Base-by-base conservation (phyloP, 176 grass and related monocot genomes). In the Stipa capillata region DNA sequence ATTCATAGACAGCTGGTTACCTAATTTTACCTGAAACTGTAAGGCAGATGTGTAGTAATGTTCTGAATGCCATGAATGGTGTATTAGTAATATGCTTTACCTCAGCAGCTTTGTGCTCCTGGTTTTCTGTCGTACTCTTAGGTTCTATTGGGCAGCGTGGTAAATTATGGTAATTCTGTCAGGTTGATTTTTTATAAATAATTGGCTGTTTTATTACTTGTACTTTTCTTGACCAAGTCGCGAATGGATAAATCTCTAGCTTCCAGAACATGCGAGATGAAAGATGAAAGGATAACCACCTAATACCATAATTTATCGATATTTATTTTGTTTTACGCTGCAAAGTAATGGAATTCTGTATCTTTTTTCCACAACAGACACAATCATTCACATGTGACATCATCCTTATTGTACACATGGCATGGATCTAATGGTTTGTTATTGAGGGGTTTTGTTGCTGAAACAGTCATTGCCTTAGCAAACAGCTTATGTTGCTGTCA, bases 401-500 rank as follows among this genome's bases (percentile, higher is more conserved):
- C 20, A 45, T 69, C 45, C 72, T 77, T 77, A 53, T 69, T 87
- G 47, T 52, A n/a, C 27, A 35, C 43, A 65, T 78, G 56, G 28
- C 39, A 82, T 39, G 34, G 13, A 82, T 61, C 20, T 77, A 79
- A 37, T 79, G 13, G 13, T 7, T 23, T 87, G 66, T 33, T 27
- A 82, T 77, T 53, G 68, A 53, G 83, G 79, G 49, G 2, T 51
- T 80, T 79, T 80, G 6, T n/a, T n/a, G n/a, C n/a, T n/a, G n/a
- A n/a, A n/a, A n/a, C n/a, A n/a, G n/a, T n/a, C n/a, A n/a, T n/a
- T n/a, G n/a, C n/a, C n/a, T n/a, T 44, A 63, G 24, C 43, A 64
- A 49, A 75, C 39, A 71, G 12, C 59, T 64, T 57, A 72, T 77
- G 77, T 71, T 55, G 47, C 40, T 85, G 5, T 85, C 76, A 56